phyloP scores from a whole-genome alignment of 257 asterid genomes.

The Haberlea rhodopensis region DNA sequence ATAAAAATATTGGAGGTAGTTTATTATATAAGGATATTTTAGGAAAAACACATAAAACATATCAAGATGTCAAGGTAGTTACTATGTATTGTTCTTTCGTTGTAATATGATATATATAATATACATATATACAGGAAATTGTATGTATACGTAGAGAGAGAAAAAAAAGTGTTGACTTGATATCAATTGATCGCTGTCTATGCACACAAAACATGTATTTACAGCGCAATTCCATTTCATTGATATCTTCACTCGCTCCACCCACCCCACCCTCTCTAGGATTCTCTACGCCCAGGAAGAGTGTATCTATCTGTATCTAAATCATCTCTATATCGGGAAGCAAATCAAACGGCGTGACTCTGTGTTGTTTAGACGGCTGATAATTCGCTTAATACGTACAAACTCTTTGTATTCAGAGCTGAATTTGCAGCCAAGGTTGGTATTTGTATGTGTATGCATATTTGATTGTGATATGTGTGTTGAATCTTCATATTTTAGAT shows the following conservation, averaged over 20 bases:
- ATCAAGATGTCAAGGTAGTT: too few species aligned
- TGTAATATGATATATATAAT: too few species aligned
- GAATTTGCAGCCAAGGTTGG: conserved; percentile 26
- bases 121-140: neutral
- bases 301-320: conserved; percentile 27
- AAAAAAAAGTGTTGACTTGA: conserved; percentile 33
- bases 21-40: too few species aligned
- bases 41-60: too few species aligned
- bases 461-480: neutral
- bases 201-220: conserved; percentile 7
- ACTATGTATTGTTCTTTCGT: too few species aligned
- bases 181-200: neutral
- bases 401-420: conserved; percentile 14
- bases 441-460: conserved; percentile 22
- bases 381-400: conserved; percentile 28
- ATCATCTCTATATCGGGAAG: conserved; percentile 4
- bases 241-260: conserved; percentile 13
- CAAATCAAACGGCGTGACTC: conserved; percentile 34
- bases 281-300: conserved; percentile 19
- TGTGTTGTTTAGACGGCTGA: conserved; percentile 39
- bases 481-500: conserved; percentile 21
- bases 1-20: too few species aligned
- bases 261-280: conserved; percentile 27
- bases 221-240: neutral
- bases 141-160: conserved; percentile 21